These are phyloP conservation scores for Insectozyma bohioensis DNA, from an alignment of 1,139 yeast genomes.

Conservation along the genomic window DNA sequence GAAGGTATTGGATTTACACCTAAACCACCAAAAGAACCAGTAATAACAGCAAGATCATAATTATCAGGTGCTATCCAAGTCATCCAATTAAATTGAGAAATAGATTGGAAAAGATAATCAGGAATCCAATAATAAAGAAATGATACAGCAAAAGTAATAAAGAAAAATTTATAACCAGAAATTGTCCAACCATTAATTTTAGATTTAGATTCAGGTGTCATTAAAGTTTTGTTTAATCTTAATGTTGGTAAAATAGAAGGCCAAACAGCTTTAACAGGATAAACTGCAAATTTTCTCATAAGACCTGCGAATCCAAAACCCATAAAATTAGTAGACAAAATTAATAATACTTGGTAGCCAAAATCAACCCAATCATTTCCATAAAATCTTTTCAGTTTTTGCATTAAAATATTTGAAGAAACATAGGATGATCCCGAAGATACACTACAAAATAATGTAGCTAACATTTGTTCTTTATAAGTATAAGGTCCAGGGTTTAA, in stretches of 20 bases:
- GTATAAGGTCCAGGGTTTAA: slow-evolving; percentile 32
- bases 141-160: slow-evolving; percentile 20
- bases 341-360: slow-evolving; percentile 52
- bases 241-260: slow-evolving; percentile 55
- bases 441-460: slow-evolving; percentile 25
- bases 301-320: slow-evolving; percentile 69
- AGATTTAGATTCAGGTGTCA: slow-evolving; percentile 41
- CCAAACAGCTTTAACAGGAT: slow-evolving; percentile 59
- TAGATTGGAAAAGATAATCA: slow-evolving; percentile 30
- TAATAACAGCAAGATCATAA: slow-evolving; percentile 48
- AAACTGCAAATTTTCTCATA: slow-evolving; percentile 54
- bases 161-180: slow-evolving; percentile 32
- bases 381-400: slow-evolving; percentile 39
- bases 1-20: slow-evolving; percentile 60
- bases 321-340: slow-evolving; percentile 54
- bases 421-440: slow-evolving; percentile 44
- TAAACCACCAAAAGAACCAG: slow-evolving; percentile 53
- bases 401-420: slow-evolving; percentile 43
- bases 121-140: slow-evolving; percentile 39
- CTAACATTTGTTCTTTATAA: slow-evolving; percentile 28
- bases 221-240: slow-evolving; percentile 55
- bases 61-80: slow-evolving; percentile 37
- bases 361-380: slow-evolving; percentile 41
- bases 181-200: slow-evolving; percentile 38
- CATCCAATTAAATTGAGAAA: slow-evolving; percentile 38